These are phyloP conservation scores for Datura wrightii DNA, from an alignment of 257 asterid species.

Conservation along the genomic window DNA sequence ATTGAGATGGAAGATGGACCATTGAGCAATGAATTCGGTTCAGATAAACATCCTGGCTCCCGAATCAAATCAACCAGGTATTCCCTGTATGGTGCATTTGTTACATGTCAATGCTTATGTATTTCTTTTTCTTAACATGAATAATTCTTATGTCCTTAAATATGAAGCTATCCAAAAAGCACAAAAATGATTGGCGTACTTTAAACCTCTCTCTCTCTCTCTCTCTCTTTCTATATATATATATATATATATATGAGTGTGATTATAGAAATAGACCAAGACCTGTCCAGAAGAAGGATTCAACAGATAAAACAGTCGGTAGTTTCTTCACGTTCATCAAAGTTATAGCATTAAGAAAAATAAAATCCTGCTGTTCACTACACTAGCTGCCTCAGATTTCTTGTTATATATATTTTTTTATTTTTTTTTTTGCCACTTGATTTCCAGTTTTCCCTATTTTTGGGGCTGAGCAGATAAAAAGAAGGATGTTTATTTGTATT, in stretches of 20 bases:
- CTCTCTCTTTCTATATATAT: no score
- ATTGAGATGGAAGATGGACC: constrained; percentile 93
- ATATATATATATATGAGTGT: not conserved
- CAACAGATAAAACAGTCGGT: not conserved
- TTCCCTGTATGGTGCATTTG: constrained; percentile 69
- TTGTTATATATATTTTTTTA: not conserved
- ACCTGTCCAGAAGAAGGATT: not conserved
- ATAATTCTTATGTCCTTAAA: not conserved
- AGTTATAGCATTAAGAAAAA: not conserved
- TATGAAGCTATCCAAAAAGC: not conserved
- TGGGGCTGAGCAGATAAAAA: constrained; percentile 9
- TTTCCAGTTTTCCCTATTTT: not conserved
- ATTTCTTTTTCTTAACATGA: not conserved
- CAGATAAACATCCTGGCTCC: constrained; percentile 79
- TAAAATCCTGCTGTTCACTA: not conserved
- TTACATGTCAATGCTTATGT: not conserved
- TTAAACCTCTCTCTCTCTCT: no score
- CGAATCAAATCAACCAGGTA: constrained; percentile 80
- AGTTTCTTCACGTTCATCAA: not conserved
- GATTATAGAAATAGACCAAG: not conserved
- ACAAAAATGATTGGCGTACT: not conserved
- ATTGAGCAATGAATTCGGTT: constrained; percentile 90
- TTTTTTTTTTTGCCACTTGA: not conserved
- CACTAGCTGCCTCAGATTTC: not conserved
- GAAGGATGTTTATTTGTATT: not conserved